Percentiles rank a stretch among this genome's conserved stretches.
These are phyloP conservation scores for Jatropha multifida DNA, from an alignment of 441 rosid species.

Conservation along the genomic window DNA sequence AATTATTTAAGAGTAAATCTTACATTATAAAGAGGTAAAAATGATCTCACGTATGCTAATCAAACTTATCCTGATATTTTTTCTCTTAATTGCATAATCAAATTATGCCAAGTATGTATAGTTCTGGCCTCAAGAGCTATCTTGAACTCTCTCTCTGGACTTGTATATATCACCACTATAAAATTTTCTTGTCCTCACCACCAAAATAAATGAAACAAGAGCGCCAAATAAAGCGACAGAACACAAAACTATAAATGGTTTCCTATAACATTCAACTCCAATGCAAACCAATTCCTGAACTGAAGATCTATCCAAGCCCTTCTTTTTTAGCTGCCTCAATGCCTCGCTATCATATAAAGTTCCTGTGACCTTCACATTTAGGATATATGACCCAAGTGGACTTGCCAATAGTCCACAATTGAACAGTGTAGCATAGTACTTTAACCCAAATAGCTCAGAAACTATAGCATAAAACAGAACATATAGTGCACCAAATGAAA, in stretches of 20 bases:
- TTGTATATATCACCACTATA: constrained; percentile 75
- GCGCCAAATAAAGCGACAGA: constrained; percentile 62
- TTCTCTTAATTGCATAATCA: too few species aligned
- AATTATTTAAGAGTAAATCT: too few species aligned
- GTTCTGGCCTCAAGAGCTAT: neutral
- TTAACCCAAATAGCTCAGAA: constrained; percentile 82
- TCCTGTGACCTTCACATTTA: constrained; percentile 78
- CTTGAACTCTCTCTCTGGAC: constrained; percentile 43
- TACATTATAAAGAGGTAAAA: too few species aligned
- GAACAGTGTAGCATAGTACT: constrained; percentile 84
- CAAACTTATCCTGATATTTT: too few species aligned
- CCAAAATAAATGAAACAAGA: constrained; percentile 57
- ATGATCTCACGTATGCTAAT: too few species aligned
- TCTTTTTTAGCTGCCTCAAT: constrained; percentile 42
- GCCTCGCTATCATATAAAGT: constrained; percentile 67
- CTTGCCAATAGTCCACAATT: constrained; percentile 85
- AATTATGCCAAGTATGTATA: too few species aligned
- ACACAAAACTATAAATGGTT: constrained; percentile 58
- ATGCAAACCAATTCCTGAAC: constrained; percentile 74
- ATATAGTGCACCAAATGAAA: constrained; percentile 75
- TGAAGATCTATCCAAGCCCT: constrained; percentile 48
- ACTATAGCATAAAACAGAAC: constrained; percentile 72
- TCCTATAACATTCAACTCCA: constrained; percentile 60
- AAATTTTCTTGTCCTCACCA: constrained; percentile 61
- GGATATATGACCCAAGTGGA: constrained; percentile 74